A percentile compares a stretch with the other conserved stretches of the same genome.
These are phyloP conservation scores for Mycocentrospora acerina DNA, from an alignment of 2,329 filamentous ascomycete species.

Conservation along the genomic window DNA sequence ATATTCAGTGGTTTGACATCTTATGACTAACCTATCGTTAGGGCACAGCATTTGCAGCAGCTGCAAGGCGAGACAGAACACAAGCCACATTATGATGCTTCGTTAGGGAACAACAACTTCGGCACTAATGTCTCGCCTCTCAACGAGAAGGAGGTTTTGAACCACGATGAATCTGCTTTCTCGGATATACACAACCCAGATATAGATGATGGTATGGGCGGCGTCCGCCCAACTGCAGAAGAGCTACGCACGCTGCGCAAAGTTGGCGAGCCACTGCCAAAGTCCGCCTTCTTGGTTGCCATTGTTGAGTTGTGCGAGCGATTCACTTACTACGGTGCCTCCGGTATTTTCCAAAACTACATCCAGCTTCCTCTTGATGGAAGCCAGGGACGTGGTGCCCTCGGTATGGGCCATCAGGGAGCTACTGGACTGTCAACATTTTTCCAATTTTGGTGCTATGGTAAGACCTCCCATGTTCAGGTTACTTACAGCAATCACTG, in stretches of 20 bases:
- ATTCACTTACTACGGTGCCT: constrained; percentile 51
- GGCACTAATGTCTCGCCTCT: constrained; percentile 19
- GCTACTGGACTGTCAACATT: constrained; percentile 50
- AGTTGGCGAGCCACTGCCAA: constrained; percentile 51
- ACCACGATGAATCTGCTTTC: constrained; percentile 5
- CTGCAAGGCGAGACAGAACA: constrained; percentile 32
- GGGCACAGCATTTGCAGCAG: constrained; percentile 35
- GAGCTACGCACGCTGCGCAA: constrained; percentile 47
- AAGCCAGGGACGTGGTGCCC: constrained; percentile 42
- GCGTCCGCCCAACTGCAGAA: constrained; percentile 45
- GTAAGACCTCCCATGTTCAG: constrained; percentile 12
- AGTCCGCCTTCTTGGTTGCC: constrained; percentile 51
- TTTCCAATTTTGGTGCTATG: constrained; percentile 47
- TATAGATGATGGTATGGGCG: constrained; percentile 31
- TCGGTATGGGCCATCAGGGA: constrained; percentile 48
- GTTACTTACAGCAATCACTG: neutral
- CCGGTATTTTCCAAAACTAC: constrained; percentile 54
- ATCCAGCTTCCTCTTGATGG: constrained; percentile 45
- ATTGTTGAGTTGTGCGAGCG: constrained; percentile 53
- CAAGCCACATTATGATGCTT: constrained; percentile 29
- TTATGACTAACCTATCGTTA: constrained; percentile 10
- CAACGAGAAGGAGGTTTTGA: constrained; percentile 18
- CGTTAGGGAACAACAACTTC: constrained; percentile 21
- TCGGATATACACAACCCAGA: constrained; percentile 5
- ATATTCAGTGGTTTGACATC: neutral